A percentile compares a stretch with the other conserved stretches of the same genome.
Conservation (phyloP, 75 land plant genomes). For the Isoetes taiwanensis region DNA sequence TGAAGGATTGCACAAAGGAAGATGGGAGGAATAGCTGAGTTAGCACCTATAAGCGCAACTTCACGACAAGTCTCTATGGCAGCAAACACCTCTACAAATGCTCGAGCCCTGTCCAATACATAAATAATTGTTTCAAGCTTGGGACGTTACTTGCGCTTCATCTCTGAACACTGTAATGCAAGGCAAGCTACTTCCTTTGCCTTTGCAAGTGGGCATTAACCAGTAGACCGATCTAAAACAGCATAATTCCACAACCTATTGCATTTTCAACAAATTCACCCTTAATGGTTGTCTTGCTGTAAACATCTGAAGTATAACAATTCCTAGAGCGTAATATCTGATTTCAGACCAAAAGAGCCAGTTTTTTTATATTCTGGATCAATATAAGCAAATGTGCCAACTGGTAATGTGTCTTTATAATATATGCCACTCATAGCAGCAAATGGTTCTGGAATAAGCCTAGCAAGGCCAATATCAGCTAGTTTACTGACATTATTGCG, state of each 20-base stretch:
- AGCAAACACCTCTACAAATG: not conserved
- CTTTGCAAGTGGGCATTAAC: not conserved
- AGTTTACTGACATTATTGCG: conserved; percentile 21
- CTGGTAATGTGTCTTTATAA: not conserved
- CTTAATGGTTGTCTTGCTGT: conserved; percentile 7
- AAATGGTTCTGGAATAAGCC: conserved; percentile 12
- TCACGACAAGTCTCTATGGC: not conserved
- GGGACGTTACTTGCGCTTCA: not conserved
- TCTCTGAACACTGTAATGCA: conserved; percentile 3
- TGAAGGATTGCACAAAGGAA: not conserved
- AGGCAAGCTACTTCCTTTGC: conserved; percentile 3
- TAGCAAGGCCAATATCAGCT: conserved; percentile 24
- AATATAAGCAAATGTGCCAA: conserved; percentile 1
- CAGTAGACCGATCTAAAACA: not conserved
- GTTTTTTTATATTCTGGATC: conserved; percentile 10
- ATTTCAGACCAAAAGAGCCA: conserved; percentile 6
- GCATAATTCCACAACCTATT: not conserved
- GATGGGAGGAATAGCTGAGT: not conserved
- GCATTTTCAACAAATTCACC: conserved; percentile 3
- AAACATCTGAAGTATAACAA: conserved; percentile 15
- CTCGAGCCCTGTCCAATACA: not conserved
- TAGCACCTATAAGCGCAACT: not conserved
- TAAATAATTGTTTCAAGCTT: not conserved
- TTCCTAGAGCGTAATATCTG: conserved; percentile 15
- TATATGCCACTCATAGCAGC: not conserved